Evolutionary conservation across 2,329 filamentous ascomycete species (phyloP).

Genomic region (Akanthomyces uredinophilus): DNA sequence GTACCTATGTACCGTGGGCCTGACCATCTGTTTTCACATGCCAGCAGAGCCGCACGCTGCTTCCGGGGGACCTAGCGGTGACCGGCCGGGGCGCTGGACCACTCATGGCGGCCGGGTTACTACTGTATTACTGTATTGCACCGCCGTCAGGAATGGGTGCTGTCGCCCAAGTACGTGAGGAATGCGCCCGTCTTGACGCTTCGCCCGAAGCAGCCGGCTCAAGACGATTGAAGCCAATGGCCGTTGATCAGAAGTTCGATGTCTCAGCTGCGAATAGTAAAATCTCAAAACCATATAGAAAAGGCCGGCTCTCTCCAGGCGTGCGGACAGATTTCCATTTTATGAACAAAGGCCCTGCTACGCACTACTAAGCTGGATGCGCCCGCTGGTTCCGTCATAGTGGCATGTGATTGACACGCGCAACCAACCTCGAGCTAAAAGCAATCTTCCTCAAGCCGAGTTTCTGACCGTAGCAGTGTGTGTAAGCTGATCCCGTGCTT

Average conservation of each 20-base stretch:
- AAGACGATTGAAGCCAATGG: background rate
- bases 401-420: slow-evolving; percentile 14
- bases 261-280: background rate
- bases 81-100: background rate
- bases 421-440: background rate
- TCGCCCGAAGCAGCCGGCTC: background rate
- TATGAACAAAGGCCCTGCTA: background rate
- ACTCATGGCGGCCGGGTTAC: slow-evolving; percentile 8
- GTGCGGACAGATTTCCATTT: background rate
- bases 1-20: background rate
- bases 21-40: background rate
- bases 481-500: slow-evolving; percentile 4
- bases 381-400: slow-evolving; percentile 3
- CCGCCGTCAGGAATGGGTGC: background rate
- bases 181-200: background rate
- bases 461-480: background rate
- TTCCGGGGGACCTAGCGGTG: background rate
- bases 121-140: background rate
- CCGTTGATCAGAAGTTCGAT: background rate
- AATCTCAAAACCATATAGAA: background rate
- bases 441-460: slow-evolving; percentile 4
- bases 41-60: background rate
- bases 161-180: background rate
- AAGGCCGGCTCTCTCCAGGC: background rate
- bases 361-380: background rate